A percentile compares a stretch with the other conserved stretches of the same genome.
These are phyloP conservation scores for Cornus suecica DNA, from an alignment of 148 eudicot genomes.

Conservation along the genomic window DNA sequence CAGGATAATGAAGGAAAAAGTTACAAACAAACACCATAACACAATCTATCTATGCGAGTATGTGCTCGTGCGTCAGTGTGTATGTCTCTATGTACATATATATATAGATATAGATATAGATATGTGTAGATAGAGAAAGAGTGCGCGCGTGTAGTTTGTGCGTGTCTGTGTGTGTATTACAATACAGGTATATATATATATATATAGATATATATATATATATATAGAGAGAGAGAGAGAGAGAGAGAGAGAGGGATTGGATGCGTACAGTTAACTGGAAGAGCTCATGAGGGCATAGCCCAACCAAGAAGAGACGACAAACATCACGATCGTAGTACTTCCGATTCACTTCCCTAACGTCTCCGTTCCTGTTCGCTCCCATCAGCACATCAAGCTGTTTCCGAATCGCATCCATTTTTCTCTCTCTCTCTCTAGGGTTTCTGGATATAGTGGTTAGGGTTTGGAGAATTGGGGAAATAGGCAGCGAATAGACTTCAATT, in stretches of 20 bases:
- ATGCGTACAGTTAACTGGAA: slow-evolving; percentile 78
- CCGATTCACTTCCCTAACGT: slow-evolving; percentile 72
- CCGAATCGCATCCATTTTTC: slow-evolving; percentile 79
- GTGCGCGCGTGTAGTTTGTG: too few species aligned
- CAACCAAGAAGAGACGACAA: slow-evolving; percentile 83
- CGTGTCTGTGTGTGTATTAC: too few species aligned
- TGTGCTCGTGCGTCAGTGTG: too few species aligned
- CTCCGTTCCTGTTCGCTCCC: slow-evolving; percentile 99
- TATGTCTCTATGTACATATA: too few species aligned
- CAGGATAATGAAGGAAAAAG: too few species aligned
- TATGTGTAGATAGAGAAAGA: too few species aligned
- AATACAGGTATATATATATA: too few species aligned
- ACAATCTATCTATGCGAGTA: too few species aligned
- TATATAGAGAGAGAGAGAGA: background rate
- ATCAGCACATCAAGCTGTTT: slow-evolving; percentile 93
- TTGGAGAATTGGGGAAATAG: background rate
- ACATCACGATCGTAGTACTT: slow-evolving; percentile 97
- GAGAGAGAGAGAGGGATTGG: background rate
- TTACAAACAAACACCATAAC: too few species aligned
- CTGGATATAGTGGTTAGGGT: slow-evolving; percentile 7
- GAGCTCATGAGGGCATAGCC: slow-evolving; percentile 97
- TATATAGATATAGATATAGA: too few species aligned
- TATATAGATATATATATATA: background rate
- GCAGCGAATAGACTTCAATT: background rate
- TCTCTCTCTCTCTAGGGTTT: slow-evolving; percentile 11